phyloP scores from a whole-genome alignment of 1,284 basidiomycete species.

The Crucibulum parvulum region DNA sequence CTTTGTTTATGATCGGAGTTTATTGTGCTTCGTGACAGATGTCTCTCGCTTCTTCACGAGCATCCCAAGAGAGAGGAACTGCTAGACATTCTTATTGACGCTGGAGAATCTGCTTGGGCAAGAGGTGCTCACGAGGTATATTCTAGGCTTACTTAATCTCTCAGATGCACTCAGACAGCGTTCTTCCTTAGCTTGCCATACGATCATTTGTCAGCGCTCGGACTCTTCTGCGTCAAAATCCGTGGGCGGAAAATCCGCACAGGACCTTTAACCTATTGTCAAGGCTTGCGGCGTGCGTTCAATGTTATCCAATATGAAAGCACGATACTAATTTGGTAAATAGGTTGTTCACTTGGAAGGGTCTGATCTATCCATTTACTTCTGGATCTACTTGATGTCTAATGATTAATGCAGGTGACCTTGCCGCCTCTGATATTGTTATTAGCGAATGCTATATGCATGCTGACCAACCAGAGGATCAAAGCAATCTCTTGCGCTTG shows the following conservation, averaged over 20 bases:
- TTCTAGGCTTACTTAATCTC: neutral
- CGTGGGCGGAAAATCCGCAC: conserved; percentile 56
- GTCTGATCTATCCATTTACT: conserved; percentile 26
- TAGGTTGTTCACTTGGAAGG: conserved; percentile 71
- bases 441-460: conserved; percentile 59
- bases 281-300: conserved; percentile 65
- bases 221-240: conserved; percentile 55
- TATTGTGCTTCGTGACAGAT: conserved; percentile 41
- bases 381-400: neutral
- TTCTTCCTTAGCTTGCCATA: conserved; percentile 56
- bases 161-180: neutral
- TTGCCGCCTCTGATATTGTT: conserved; percentile 55
- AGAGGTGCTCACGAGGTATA: conserved; percentile 75
- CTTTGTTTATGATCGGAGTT: neutral
- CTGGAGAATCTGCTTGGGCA: conserved; percentile 72
- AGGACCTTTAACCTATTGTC: conserved; percentile 59
- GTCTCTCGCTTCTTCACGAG: conserved; percentile 63
- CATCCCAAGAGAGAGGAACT: conserved; percentile 67
- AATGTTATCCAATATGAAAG: conserved; percentile 1
- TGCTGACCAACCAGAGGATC: conserved; percentile 56
- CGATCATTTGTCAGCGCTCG: conserved; percentile 65
- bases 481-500: conserved; percentile 61
- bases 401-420: conserved; percentile 48
- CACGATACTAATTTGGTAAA: conserved; percentile 5
- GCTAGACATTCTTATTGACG: conserved; percentile 64